Evolutionary conservation across 2,329 filamentous ascomycete species (phyloP), one percentile per base, ranked within the genome.

Genomic region (Helminthosporium solani): DNA sequence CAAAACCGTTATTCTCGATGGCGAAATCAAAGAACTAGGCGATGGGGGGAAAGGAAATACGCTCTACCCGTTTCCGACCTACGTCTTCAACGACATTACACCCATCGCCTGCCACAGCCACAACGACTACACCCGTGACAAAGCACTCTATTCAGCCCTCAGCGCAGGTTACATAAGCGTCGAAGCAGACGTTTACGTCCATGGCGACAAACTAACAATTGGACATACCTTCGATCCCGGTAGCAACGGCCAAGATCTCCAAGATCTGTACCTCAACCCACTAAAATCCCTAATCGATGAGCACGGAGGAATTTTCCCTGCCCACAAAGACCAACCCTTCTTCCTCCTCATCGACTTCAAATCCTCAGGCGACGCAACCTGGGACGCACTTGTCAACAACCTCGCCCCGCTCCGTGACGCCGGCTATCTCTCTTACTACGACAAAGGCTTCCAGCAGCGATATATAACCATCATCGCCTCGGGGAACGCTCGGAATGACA

Each of bases 121-220:
- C 61, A 87, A 88, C 56, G 85, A 88, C 64, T 88, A 88, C 66
- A 33, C 30, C 14, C 48, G 52, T 35, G 38, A 47, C 15, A 73
- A 79, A 0, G 84, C 85, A 0, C 73, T 89, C 3, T 84, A 80
- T 56, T 81, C 81, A 9, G 86, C 85, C 18, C 64, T 85, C 1
- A 65, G 72, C 7, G 76, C 78, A 4, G 81, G 83, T 6, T 86
- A 82, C 54, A 79, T 80, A 5, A 79, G 83, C 8, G 75, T 87
- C 3, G 86, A 89, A 67, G 84, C 83, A 2, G 86, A 89, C 59
- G 79, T 89, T 18, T 89, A 83, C 82, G 72, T 81, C 1, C 77
- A 77, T 38, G 73, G 78, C 44, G 64, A 74, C 3, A 74, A 81
- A 9, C 73, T 89, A 5, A 80, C 80, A 35, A 80, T 90, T 34